Evolutionary conservation across 345 rosid genomes (phyloP).

Genomic region (Eucalyptus camaldulensis): DNA sequence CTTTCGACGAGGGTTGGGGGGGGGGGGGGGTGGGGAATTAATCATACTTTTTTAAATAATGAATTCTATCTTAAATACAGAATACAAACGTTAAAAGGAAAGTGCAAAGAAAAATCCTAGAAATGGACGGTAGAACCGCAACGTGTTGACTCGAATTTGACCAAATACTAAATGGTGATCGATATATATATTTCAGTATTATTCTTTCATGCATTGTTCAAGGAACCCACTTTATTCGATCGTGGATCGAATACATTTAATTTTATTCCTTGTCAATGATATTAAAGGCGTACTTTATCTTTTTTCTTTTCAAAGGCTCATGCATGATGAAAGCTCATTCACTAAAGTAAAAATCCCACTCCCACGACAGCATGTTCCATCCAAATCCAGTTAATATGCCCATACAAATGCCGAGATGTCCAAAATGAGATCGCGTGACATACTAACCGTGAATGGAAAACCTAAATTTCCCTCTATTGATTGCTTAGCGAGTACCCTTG

Average conservation of each 20-base stretch:
- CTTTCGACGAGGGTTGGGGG: too few relatives aligned
- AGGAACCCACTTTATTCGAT: too few relatives aligned
- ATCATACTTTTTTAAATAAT: too few relatives aligned
- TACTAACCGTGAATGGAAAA: too few relatives aligned
- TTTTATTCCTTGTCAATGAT: neutral
- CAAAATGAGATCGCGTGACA: neutral
- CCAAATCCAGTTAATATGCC: neutral
- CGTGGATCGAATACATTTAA: too few relatives aligned
- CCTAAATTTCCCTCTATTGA: too few relatives aligned
- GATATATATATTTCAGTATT: neutral
- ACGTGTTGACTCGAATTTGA: neutral
- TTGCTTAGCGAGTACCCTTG: neutral
- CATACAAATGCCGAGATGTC: neutral
- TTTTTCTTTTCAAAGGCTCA: neutral
- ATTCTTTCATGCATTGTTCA: too few relatives aligned
- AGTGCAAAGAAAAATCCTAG: neutral
- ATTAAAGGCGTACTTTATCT: too few relatives aligned
- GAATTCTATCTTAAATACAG: too few relatives aligned
- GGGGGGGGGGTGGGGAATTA: too few relatives aligned
- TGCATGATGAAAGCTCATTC: neutral
- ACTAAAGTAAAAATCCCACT: neutral
- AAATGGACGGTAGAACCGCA: neutral
- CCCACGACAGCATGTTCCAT: neutral
- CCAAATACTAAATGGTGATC: neutral
- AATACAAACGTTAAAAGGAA: neutral